Evolutionary conservation across 108 stramenopile genomes (phyloP), one percentile per base, ranked within the genome.

Genomic region (Skeletonema costatum): DNA sequence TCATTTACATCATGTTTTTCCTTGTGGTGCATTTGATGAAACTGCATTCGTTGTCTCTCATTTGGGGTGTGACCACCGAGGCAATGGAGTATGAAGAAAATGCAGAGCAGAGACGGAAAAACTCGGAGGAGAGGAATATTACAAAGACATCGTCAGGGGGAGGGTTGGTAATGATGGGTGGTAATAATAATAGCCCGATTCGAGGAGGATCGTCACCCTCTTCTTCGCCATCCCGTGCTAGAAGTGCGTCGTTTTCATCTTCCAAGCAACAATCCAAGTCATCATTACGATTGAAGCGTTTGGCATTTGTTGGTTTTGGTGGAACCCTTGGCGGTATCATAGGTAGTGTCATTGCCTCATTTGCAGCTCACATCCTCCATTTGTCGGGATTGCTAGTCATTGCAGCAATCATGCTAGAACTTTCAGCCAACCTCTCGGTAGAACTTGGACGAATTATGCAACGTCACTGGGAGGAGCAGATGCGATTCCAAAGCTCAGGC

Each of bases 71-170:
- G 30, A 93, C 93, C 14, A 88, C 85, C 8, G 93, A 96, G 84
- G 96, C 93, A 16, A 94, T 96, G 96, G 96, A 94, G 74, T 96
- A 93, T 56, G 93, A 96, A 85, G 92, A 96, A 66, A 82, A 80
- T 12, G 90, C 90, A 48, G 89, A 80, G 87, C 86, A 74, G 65
- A 68, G 74, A 32, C 38, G 70, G 5, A 32, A 63, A 61, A 73
- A 61, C 32, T 71, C 66, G 75, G 68, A 66, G 75, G 68, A 66
- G 78, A 65, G 65, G 73, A 73, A 42, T 60, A 39, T 21, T 14
- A 29, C 53, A 44, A 66, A 31, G 11, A 38, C 48, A 59, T 13
- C 62, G 4, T 76, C 69, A 5, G 75, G 63, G n/a, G 64, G 68
- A 33, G 70, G 75, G 8, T 59, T 74, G 64, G 66, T 67, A 12